Evolutionary conservation across 228 moss, liverwort and hornwort species (phyloP).

Genomic region (Sphagnum fallax): DNA sequence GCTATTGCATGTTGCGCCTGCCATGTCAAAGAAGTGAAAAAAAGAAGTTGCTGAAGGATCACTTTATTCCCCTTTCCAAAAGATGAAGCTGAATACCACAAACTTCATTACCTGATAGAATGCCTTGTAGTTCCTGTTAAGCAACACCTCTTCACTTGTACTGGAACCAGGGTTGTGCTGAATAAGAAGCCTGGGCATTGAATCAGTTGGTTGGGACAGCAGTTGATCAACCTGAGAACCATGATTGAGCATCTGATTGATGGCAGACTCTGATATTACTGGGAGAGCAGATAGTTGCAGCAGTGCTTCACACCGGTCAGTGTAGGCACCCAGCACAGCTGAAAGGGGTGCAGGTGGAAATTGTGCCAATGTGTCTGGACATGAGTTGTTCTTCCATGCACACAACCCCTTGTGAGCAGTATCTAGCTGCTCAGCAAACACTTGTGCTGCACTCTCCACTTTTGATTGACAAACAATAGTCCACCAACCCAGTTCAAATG

Average conservation of each 20-base stretch:
- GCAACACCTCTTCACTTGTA: conserved; percentile 19
- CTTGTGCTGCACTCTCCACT: conserved; percentile 62
- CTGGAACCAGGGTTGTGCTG: conserved; percentile 21
- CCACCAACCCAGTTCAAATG: no score
- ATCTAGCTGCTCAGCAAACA: conserved; percentile 85
- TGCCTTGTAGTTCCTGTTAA: conserved; percentile 15
- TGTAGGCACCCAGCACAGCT: conserved; percentile 60
- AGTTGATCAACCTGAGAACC: conserved; percentile 62
- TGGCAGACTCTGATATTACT: conserved; percentile 62
- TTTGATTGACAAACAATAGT: neutral
- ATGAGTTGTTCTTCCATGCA: conserved; percentile 86
- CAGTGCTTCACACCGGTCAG: conserved; percentile 70
- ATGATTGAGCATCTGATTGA: conserved; percentile 47
- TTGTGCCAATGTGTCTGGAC: conserved; percentile 69
- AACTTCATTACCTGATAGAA: conserved; percentile 28
- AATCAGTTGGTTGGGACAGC: conserved; percentile 55
- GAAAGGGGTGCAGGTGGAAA: conserved; percentile 73
- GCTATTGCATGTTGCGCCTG: conserved; percentile 83
- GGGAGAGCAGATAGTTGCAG: conserved; percentile 88
- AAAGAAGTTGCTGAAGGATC: no score
- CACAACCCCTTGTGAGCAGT: conserved; percentile 84
- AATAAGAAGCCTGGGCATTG: conserved; percentile 20
- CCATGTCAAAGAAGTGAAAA: conserved; percentile 7
- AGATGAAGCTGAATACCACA: no score
- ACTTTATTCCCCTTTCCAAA: no score